These are phyloP conservation scores for Phytophthora podocarpi DNA, from an alignment of 352 stramenopile genomes.

Conservation along the genomic window DNA sequence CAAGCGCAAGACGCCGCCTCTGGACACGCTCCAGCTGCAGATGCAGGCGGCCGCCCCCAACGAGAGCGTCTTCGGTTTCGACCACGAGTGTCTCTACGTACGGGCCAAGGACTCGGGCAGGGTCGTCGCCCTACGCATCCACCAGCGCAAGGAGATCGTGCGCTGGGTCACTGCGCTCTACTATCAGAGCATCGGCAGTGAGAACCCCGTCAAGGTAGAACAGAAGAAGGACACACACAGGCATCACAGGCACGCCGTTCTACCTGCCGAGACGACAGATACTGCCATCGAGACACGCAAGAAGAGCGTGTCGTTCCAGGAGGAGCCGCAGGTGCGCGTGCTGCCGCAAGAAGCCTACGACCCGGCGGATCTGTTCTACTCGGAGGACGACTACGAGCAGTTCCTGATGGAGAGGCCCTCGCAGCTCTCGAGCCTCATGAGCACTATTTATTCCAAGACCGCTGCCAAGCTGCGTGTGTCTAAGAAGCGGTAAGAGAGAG, in stretches of 20 bases:
- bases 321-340: conserved; percentile 53
- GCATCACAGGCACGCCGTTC: conserved; percentile 15
- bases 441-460: conserved; percentile 59
- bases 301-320: conserved; percentile 61
- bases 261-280: conserved; percentile 1
- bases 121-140: conserved; percentile 56
- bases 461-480: conserved; percentile 58
- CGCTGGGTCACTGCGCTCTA: conserved; percentile 68
- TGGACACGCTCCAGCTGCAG: conserved; percentile 47
- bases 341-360: conserved; percentile 52
- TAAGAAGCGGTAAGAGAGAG: conserved; percentile 44
- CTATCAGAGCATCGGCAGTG: conserved; percentile 52
- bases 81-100: conserved; percentile 66
- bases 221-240: conserved; percentile 8
- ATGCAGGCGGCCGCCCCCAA: conserved; percentile 44
- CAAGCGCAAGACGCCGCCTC: conserved; percentile 53
- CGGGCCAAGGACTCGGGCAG: conserved; percentile 43
- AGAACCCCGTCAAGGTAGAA: background rate
- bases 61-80: conserved; percentile 66
- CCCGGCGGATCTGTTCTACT: conserved; percentile 61
- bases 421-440: conserved; percentile 53
- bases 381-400: conserved; percentile 58
- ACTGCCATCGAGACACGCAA: conserved; percentile 22
- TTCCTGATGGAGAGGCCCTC: conserved; percentile 55
- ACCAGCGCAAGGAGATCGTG: conserved; percentile 68